A percentile compares a stretch with the other conserved stretches of the same genome.
Evolutionary conservation across 2,329 filamentous ascomycete genomes (phyloP).

Genomic region (Exophiala oligosperma): DNA sequence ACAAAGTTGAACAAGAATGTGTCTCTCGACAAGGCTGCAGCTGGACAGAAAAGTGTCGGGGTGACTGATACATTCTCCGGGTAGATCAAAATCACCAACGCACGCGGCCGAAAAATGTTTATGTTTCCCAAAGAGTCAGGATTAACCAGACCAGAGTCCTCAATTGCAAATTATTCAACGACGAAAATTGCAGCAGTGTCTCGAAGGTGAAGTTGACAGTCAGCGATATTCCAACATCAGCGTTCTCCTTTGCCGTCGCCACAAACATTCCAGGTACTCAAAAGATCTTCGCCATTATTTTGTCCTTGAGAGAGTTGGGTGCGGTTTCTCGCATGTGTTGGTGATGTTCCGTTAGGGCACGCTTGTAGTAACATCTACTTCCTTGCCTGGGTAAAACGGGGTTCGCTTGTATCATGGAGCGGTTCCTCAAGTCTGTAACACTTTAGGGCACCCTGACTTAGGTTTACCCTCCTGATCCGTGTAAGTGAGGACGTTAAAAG

Average conservation of each 20-base stretch:
- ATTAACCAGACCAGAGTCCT: background rate
- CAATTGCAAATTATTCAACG: too few relatives aligned
- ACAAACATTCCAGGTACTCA: background rate
- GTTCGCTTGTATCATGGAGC: background rate
- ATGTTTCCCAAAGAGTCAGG: background rate
- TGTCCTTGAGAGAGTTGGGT: background rate
- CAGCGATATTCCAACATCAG: too few relatives aligned
- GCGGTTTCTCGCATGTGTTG: background rate
- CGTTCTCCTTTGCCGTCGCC: too few relatives aligned
- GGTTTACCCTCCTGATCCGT: too few relatives aligned
- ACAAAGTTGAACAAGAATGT: conserved; percentile 58
- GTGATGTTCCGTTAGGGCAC: background rate
- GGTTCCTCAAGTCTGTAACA: too few relatives aligned
- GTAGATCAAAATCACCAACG: background rate
- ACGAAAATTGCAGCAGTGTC: too few relatives aligned
- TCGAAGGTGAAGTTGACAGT: too few relatives aligned
- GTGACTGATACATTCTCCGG: conserved; percentile 17
- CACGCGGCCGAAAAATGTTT: background rate
- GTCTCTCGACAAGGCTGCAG: conserved; percentile 36
- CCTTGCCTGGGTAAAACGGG: background rate
- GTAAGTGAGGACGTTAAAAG: too few relatives aligned
- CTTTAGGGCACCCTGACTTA: too few relatives aligned
- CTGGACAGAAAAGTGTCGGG: conserved; percentile 35
- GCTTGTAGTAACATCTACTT: background rate
- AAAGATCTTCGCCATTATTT: background rate